Base-by-base conservation (phyloP, 495 filamentous ascomycete genomes). In the Saxophila tyrrhenica region DNA sequence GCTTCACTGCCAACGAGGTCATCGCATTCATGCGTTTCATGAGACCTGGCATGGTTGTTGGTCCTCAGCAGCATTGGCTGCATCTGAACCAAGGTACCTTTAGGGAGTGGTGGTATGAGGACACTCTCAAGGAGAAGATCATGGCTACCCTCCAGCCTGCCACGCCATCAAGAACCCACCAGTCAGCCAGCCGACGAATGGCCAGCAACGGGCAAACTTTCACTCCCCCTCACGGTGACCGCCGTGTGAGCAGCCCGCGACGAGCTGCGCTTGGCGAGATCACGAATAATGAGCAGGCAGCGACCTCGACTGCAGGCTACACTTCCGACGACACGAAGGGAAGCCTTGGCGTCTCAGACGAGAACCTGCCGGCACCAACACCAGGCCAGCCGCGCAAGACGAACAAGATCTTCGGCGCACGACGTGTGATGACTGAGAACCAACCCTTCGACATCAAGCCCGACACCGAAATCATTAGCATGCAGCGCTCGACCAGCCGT, bases 1-100 rank as follows among this genome's bases (percentile, higher is more conserved):
- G 89, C n/a, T 99, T 97, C 65, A 97, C 91, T 0, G 92, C 94
- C 32, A 95, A 96, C 65, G 92, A 99, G 69, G 79, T 96, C 61
- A 99, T 99, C 69, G 86, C 92, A 3, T 99, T 87, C 70, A 97
- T 99, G 92, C 82, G 92, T 55, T 99, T 99, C 71, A 99, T 97
- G 92, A 82, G 92, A 32, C 92, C 92, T 0, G 92, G 92, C 20
- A 99, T 99, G 92, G 92, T 99, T 1, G 92, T 99, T 29, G 92
- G 92, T 0, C 92, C 92, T n/a, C 92, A 99, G 64, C 92, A 99
- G 69, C 92, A 99, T 68, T 99, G 92, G 92, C 77, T 99, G 17
- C 92, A 97, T 65, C 81, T 97, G 52, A 95, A 99, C 73, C 92
- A 99, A 71, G 85, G 84, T 13, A 79, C 84, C 20, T 99, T 99